These are phyloP conservation scores for Kwoniella europaea DNA, from an alignment of 768 basidiomycete genomes.

Conservation along the genomic window DNA sequence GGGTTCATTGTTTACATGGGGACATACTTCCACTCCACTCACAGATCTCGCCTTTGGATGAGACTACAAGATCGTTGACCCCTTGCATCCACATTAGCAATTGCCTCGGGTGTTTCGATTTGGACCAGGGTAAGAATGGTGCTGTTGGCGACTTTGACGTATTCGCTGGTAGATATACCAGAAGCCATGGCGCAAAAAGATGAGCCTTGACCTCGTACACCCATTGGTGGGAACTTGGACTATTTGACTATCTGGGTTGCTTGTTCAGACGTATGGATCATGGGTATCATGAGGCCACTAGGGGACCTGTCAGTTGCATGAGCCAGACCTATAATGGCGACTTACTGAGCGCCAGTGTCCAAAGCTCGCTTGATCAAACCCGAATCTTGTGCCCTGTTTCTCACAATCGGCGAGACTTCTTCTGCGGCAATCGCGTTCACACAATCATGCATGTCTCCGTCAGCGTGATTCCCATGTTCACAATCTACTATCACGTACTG, in stretches of 20 bases:
- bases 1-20: neutral
- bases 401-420: conserved; percentile 45
- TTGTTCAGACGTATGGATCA: conserved; percentile 49
- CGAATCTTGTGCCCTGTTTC: conserved; percentile 36
- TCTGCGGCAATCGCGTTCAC: conserved; percentile 44
- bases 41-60: conserved; percentile 33
- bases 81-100: conserved; percentile 65
- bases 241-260: conserved; percentile 38
- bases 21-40: neutral
- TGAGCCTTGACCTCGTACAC: conserved; percentile 50
- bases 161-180: conserved; percentile 48
- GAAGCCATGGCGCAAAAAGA: conserved; percentile 43
- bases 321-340: conserved; percentile 44
- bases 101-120: conserved; percentile 69
- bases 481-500: conserved; percentile 34
- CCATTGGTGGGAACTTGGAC: conserved; percentile 54
- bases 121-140: conserved; percentile 68
- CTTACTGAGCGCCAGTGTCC: conserved; percentile 56
- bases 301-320: neutral
- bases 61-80: conserved; percentile 30
- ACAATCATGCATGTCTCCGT: conserved; percentile 50
- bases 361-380: conserved; percentile 53
- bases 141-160: conserved; percentile 63
- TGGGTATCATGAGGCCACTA: conserved; percentile 54
- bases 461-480: conserved; percentile 58